Base-by-base conservation (phyloP, 148 eudicot genomes). In the Rheum nobile region DNA sequence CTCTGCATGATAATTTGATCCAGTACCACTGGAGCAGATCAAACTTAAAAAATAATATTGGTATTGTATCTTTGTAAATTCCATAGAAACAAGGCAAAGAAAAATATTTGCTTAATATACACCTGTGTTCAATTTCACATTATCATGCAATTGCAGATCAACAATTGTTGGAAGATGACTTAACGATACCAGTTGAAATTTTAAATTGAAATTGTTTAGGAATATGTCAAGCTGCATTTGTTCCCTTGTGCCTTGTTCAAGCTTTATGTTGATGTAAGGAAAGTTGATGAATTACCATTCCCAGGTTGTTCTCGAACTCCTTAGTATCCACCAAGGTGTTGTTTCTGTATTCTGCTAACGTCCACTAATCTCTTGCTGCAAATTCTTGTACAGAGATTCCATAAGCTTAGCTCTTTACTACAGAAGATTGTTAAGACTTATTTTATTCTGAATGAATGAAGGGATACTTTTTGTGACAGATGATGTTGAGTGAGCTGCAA, bases 401-500 rank as follows among this genome's bases (percentile, higher is more conserved):
- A 4, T 22, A 55, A 55, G 0, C 4, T 24, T 21, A 8, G 19
- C 63, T 21, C 31, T 9, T 22, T n/a, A 55, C 29, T 22, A 55
- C 12, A 52, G 9, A 55, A 55, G 29, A 21, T 55, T 65, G 39
- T 31, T 52, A 67, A 80, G 24, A 22, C 12, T 44, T 22, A 47
- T 50, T 44, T 67, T 52, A 35, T 61, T 24, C 12, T 29, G 22
- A 26, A 46, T 47, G 5, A 43, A 31, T 47, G 42, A 32, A 8
- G 38, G 42, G 12, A 29, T 34, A 0, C 22, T 57, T 12, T 48
- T 32, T 17, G 44, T 57, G 54, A 44, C 86, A 95, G 99, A 90
- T 91, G 90, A 90, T 95, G 88, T 43, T 47, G 44, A 85, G 79
- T 67, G 99, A 95, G 78, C 75, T 95, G 72, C 83, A 80, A 83